phyloP scores from a whole-genome alignment of 306 rosid genomes.

The Corylus heterophylla region DNA sequence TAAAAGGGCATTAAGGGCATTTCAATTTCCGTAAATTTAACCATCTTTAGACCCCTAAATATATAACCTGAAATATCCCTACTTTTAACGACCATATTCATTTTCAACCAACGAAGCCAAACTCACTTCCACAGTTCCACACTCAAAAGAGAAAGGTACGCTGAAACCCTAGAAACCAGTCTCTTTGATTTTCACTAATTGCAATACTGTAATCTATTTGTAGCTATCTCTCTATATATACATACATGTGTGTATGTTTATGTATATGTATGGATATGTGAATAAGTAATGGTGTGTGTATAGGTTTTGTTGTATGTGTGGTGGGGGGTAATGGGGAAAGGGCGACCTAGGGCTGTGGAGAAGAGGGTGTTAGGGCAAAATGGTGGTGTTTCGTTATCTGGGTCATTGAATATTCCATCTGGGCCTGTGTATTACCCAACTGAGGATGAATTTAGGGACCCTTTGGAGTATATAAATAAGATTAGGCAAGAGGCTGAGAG shows the following conservation, averaged over 20 bases:
- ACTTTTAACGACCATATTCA: neutral
- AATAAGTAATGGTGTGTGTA: slow-evolving; percentile 22
- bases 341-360: slow-evolving; percentile 91
- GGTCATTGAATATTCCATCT: slow-evolving; percentile 56
- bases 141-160: slow-evolving; percentile 32
- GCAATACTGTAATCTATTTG: neutral
- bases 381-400: slow-evolving; percentile 43
- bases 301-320: slow-evolving; percentile 18
- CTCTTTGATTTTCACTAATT: neutral
- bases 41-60: slow-evolving; percentile 11
- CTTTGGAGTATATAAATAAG: slow-evolving; percentile 77
- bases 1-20: neutral
- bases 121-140: neutral
- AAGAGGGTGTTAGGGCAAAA: slow-evolving; percentile 73
- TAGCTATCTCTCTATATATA: neutral
- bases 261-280: slow-evolving; percentile 2
- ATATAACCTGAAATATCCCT: neutral
- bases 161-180: slow-evolving; percentile 20
- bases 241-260: neutral
- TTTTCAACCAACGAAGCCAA: slow-evolving; percentile 9
- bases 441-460: slow-evolving; percentile 87
- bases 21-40: slow-evolving; percentile 14
- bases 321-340: slow-evolving; percentile 70
- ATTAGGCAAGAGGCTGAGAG: slow-evolving; percentile 88
- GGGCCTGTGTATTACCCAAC: slow-evolving; percentile 87